Base-by-base conservation (phyloP, 1,139 yeast genomes). In the Saccharomyces uvarum region DNA sequence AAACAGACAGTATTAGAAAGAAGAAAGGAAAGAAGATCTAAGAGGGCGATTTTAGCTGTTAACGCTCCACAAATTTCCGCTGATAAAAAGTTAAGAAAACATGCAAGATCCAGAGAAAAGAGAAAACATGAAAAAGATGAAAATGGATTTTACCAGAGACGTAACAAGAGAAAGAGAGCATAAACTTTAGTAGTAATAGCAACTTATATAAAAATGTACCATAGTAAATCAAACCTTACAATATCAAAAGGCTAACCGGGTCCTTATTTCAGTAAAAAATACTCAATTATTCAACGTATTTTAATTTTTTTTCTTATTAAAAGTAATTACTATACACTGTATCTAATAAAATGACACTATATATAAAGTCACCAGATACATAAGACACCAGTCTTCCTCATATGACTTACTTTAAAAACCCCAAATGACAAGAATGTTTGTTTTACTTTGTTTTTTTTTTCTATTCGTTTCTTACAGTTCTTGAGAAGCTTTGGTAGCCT, bases 61-160 rank as follows among this genome's bases (percentile, higher is more conserved):
- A 78, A 79, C 13, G 87, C 88, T 4, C 99, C 99, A 0, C 96
- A 86, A 21, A 72, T 80, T 48, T 84, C 88, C 26, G 95, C 97
- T 3, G 80, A 79, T 64, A 81, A 87, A 69, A 88, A 87, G 72
- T 68, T 88, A 63, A 84, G 77, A 71, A 88, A 87, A 69, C 96
- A 90, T 72, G 81, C 78, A 51, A 79, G 85, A 63, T 79, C 81
- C 48, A 81, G 95, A 69, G 93, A 86, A 61, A 87, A 85, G 76
- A 79, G 96, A 67, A 86, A 80, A 67, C 82, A 78, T 53, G 83
- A 79, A 53, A 86, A 81, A 68, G 95, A 88, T 66, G 91, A 81
- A 46, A 86, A 81, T 66, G 96, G 96, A 0, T 83, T 75, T 62
- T 88, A 86, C 64, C 86, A 80, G 63, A 74, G 82, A 26, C 87